phyloP scores from a whole-genome alignment of 768 basidiomycete genomes.

The Cystoderma amianthinum region DNA sequence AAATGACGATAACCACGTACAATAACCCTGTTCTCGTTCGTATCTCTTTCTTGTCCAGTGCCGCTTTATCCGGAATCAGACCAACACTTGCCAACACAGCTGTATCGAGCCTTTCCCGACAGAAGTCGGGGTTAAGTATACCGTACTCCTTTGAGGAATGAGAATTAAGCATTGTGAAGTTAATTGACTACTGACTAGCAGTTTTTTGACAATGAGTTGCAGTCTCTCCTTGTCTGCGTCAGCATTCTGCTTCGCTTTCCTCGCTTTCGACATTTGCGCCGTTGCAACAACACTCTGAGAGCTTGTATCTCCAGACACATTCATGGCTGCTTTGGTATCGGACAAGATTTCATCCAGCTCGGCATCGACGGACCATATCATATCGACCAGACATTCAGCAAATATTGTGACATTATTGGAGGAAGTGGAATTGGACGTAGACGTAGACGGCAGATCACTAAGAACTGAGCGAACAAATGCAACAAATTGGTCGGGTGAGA shows the following conservation, averaged over 20 bases:
- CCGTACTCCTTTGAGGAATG: conserved; percentile 38
- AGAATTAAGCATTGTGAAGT: background rate
- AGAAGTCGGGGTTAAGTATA: conserved; percentile 52
- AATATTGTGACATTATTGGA: conserved; percentile 39
- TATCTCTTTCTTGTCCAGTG: conserved; percentile 75
- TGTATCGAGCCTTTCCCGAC: conserved; percentile 72
- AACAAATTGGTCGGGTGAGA: conserved; percentile 46
- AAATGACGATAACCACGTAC: conserved; percentile 36
- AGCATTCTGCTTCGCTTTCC: conserved; percentile 40
- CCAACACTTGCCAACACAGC: conserved; percentile 55
- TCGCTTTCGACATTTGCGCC: conserved; percentile 25
- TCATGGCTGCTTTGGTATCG: conserved; percentile 42
- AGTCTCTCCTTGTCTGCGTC: conserved; percentile 63
- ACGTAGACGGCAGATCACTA: conserved; percentile 61
- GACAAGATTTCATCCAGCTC: conserved; percentile 64
- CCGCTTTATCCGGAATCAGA: conserved; percentile 58
- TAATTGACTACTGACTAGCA: conserved; percentile 42
- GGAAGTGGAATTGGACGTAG: conserved; percentile 45
- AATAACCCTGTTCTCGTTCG: conserved; percentile 75
- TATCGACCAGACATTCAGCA: conserved; percentile 69
- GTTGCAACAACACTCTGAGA: conserved; percentile 11
- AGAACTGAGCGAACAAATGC: conserved; percentile 61
- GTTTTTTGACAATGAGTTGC: conserved; percentile 46
- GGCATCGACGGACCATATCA: conserved; percentile 76
- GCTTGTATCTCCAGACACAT: conserved; percentile 25